Evolutionary conservation across 495 filamentous ascomycete species (phyloP), one percentile per base, ranked within the genome.

Genomic region (Podospora appendiculata): DNA sequence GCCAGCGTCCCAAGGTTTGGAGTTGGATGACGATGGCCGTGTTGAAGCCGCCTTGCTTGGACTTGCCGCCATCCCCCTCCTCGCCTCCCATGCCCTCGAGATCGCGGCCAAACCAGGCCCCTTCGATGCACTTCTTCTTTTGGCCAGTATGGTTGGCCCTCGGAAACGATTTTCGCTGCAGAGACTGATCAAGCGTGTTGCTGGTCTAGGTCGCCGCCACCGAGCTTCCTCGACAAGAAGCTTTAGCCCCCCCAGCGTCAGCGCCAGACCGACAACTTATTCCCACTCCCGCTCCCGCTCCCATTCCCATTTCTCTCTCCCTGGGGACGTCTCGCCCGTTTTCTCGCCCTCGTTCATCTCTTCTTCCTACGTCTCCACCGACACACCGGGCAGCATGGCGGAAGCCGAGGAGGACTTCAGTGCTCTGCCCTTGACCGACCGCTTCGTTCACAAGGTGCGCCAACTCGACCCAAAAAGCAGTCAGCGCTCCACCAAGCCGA

Each of bases 361-460:
- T 25, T 25, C 25, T 25, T 25, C 25, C 25, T 25, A 2, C 25
- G 25, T 25, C 2, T 32, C 43, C 13, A 33, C 47, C 12, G 8
- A 49, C 18, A 48, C 36, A 56, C 9, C 44, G 46, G 52, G 55
- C 48, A 58, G 48, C 51, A 87, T 87, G 84, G 82, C 80, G 14
- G 84, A 87, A 60, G 25, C 25, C 25, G 88, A 91, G 66, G 88
- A 91, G 56, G 90, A 96, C 64, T 94, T 86, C 65, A 88, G 82
- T 68, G 79, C 83, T 56, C 73, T 96, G 44, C 86, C 91, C 12
- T 70, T 95, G 40, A 78, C 83, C 8, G 90, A 95, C 51, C 81
- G 89, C 61, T 95, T 91, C 67, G 68, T 83, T 41, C 90, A 96
- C 75, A 96, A 96, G 80, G 86, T 89, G 62, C 58, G 78, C 61